A percentile compares a stretch with the other conserved stretches of the same genome.
These are phyloP conservation scores for Stylonectria norvegica DNA, from an alignment of 2,329 filamentous ascomycete species.

Conservation along the genomic window DNA sequence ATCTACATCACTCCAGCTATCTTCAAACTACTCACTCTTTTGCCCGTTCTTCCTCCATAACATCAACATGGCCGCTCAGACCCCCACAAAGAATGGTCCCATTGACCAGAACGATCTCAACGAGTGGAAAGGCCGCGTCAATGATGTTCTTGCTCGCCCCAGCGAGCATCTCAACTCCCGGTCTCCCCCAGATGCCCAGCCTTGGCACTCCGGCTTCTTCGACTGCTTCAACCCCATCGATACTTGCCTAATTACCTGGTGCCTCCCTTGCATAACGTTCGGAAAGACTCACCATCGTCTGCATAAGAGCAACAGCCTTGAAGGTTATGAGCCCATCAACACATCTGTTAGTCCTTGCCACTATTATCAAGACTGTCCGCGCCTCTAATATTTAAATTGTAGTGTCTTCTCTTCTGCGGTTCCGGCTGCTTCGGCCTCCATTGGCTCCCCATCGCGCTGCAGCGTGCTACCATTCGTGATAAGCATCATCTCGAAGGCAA, in stretches of 20 bases:
- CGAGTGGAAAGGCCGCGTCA: constrained; percentile 43
- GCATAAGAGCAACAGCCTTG: constrained; percentile 37
- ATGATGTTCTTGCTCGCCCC: constrained; percentile 41
- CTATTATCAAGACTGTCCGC: accelerated
- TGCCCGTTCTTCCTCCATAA: not conserved
- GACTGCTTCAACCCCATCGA: constrained; percentile 44
- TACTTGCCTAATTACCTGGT: constrained; percentile 44
- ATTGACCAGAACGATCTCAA: constrained; percentile 42
- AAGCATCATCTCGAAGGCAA: constrained; percentile 45
- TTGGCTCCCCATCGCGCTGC: constrained; percentile 43
- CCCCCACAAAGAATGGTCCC: constrained; percentile 29
- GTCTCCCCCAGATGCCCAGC: constrained; percentile 35
- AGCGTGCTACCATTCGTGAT: constrained; percentile 43
- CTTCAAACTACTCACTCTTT: not conserved
- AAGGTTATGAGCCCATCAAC: constrained; percentile 46
- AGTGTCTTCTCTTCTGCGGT: constrained; percentile 45
- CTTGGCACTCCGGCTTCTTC: constrained; percentile 42
- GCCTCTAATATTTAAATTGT: constrained; percentile 8
- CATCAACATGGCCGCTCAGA: constrained; percentile 18
- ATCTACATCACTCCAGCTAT: too few relatives aligned
- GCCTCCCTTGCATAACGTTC: constrained; percentile 46
- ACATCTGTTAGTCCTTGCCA: constrained; percentile 37
- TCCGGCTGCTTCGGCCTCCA: constrained; percentile 38
- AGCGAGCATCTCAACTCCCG: constrained; percentile 41
- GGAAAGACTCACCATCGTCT: constrained; percentile 48